phyloP scores from a whole-genome alignment of 2,329 filamentous ascomycete species.

The Sclerotinia sclerotiorum region DNA sequence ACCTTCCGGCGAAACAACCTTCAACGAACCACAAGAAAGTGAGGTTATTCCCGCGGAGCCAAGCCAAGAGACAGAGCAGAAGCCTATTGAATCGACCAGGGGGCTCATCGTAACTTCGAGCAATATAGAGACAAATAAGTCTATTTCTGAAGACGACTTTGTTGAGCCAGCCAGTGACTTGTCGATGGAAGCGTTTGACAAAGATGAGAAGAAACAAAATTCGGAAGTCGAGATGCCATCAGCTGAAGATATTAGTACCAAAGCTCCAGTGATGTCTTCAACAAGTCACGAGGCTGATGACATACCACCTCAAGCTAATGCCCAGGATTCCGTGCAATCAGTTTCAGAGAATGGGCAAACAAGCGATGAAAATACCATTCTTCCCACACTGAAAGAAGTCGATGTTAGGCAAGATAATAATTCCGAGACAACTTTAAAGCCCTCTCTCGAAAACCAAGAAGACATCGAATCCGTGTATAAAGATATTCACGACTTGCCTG shows the following conservation, averaged over 20 bases:
- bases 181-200: constrained; percentile 32
- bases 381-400: background rate
- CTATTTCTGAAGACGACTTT: background rate
- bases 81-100: background rate
- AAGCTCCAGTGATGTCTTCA: background rate
- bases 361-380: background rate
- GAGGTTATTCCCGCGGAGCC: background rate
- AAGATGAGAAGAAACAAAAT: constrained; percentile 34
- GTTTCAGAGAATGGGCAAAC: background rate
- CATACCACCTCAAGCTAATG: background rate
- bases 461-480: background rate
- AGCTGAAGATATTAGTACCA: background rate
- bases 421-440: background rate
- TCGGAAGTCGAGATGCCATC: constrained; percentile 25
- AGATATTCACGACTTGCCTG: constrained; percentile 3
- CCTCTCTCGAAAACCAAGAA: background rate
- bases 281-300: constrained; percentile 13
- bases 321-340: background rate
- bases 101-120: background rate
- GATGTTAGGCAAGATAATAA: background rate
- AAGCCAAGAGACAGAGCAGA: constrained; percentile 21
- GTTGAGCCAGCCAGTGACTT: background rate
- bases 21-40: background rate
- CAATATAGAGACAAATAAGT: background rate
- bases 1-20: background rate